Evolutionary conservation across 768 basidiomycete species (phyloP).

Genomic region (Phanerodontia chrysosporium): DNA sequence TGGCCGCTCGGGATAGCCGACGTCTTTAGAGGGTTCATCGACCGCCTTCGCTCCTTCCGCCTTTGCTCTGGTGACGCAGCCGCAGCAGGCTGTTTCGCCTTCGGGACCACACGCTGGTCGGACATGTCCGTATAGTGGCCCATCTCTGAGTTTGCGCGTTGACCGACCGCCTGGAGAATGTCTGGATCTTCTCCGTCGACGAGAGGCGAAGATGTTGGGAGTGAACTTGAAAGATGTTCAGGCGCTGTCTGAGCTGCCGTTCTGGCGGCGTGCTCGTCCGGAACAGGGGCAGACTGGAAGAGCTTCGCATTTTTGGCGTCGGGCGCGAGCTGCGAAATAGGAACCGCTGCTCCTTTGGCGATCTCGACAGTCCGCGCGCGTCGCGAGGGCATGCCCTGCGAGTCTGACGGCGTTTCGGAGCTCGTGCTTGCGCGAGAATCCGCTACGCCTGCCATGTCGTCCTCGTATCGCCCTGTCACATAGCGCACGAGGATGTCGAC

Average conservation of each 20-base stretch:
- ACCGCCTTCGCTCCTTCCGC: constrained; percentile 54
- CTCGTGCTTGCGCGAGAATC: constrained; percentile 49
- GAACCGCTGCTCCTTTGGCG: constrained; percentile 46
- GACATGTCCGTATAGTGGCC: constrained; percentile 73
- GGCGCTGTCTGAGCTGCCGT: constrained; percentile 33
- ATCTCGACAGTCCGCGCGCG: constrained; percentile 54
- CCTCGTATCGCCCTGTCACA: constrained; percentile 77
- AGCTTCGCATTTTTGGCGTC: constrained; percentile 58
- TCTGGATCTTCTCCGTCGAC: constrained; percentile 29
- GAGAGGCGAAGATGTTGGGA: constrained; percentile 47
- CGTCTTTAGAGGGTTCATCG: constrained; percentile 59
- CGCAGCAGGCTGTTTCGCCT: constrained; percentile 29
- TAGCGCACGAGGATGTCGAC: constrained; percentile 90
- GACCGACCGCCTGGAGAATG: constrained; percentile 30
- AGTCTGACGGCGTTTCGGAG: constrained; percentile 40
- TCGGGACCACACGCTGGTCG: constrained; percentile 28
- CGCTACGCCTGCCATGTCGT: constrained; percentile 32
- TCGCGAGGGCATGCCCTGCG: constrained; percentile 31
- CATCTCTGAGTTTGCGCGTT: constrained; percentile 75
- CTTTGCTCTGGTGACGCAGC: constrained; percentile 54
- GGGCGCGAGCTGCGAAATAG: constrained; percentile 50
- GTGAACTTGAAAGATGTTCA: constrained; percentile 48
- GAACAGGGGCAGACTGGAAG: constrained; percentile 41
- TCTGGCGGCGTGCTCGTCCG: constrained; percentile 40
- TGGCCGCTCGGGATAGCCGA: constrained; percentile 41